Evolutionary conservation across 2,329 filamentous ascomycete genomes (phyloP), one percentile per base, ranked within the genome.

Genomic region (Colletotrichum paranaense): DNA sequence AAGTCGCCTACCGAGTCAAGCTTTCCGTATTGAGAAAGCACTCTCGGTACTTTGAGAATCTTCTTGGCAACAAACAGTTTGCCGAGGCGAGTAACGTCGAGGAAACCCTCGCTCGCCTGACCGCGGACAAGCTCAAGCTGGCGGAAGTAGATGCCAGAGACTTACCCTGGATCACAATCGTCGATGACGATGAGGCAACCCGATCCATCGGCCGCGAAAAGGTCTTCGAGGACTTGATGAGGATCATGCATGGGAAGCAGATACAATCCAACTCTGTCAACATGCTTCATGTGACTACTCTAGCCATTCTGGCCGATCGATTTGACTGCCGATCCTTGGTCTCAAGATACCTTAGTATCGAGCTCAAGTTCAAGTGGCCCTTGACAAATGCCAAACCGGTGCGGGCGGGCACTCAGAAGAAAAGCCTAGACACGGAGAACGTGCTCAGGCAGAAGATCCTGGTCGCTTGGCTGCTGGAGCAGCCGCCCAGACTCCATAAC

Each of bases 271-370:
- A 77, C 5, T 55, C 63, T 35, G 84, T 88, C 24, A 88, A 88
- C 19, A 87, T 94, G 75, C 82, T 88, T 7, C 92, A 92, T 75
- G 85, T 93, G 12, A 89, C 91, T 16, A 92, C 92, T 1, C 83
- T 95, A 53, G 90, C 92, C 53, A 88, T 94, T 64, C 88, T 94
- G 68, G 92, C 93, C 11, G 93, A 95, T 80, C 89, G 92, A 57
- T 95, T 94, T 81, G 92, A 93, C 82, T 92, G 92, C 73, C 82
- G 90, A 2, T 80, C 85, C 3, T 80, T 85, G 12, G 86, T 94
- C 1, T 85, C 88, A 9, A 84, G 84, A 59, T 89, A 90, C 75
- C 80, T 92, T 22, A 86, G 85, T 60, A 79, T 81, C 16, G 80
- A 84, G 12, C 78, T 86, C 60, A 89, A 86, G 77, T 87, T 89